Evolutionary conservation across 83 land plant species (phyloP), one percentile per base, ranked within the genome.

Genomic region (Picea engelmannii): DNA sequence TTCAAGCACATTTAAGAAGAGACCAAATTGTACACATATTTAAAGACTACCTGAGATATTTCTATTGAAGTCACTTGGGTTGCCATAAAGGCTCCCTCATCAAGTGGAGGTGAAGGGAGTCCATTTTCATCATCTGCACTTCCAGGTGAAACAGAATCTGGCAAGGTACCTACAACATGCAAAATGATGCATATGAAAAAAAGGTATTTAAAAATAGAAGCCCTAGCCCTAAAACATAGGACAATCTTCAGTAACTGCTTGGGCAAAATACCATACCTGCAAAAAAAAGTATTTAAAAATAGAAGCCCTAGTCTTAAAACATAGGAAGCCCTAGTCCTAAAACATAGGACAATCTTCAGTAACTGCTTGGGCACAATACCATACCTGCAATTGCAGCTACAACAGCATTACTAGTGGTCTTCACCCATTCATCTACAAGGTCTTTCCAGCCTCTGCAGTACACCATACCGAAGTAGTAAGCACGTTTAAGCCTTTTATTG

Each of bases 41-140:
- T 20, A n/a, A n/a, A n/a, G 31, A 31, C 4, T 59, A 93, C 95
- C 90, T 88, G 88, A 62, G 90, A 85, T 31, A 93, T 83, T 83
- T 88, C 92, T 35, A 93, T 79, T 62, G 85, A 76, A 74, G 82
- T 79, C 1, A 86, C 68, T n/a, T 81, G 87, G 21, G 89, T 81
- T 17, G 92, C 73, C 40, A 90, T 70, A 64, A 91, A 88, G 20
- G 89, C 89, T 24, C 82, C 88, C 40, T 91, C 94, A 76, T 93
- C 96, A 15, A 93, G 42, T 60, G 96, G 94, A 75, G n/a, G n/a
- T 59, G 92, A 93, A 9, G 96, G 96, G 20, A 93, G 89, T 21
- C 96, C 96, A 87, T 88, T 90, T 74, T 93, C 90, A 42, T 82
- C 68, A 49, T 82, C 89, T 5, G 62, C 75, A 69, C 73, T 83